phyloP scores from a whole-genome alignment of 305 asterid species.

The Andrographis paniculata region DNA sequence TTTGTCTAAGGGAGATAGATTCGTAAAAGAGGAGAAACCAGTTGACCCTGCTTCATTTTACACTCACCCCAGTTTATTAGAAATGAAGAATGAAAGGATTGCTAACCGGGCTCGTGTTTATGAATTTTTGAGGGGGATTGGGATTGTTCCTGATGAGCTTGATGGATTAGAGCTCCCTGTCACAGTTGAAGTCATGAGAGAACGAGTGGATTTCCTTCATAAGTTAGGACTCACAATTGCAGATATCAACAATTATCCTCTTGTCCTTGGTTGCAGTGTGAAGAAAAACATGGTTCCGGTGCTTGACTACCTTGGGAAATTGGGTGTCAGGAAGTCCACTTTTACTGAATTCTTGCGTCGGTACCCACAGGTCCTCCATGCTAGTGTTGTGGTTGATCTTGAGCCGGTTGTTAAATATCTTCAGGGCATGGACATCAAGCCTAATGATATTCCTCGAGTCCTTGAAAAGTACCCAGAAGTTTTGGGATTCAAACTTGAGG shows the following conservation, averaged over 20 bases:
- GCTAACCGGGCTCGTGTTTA: constrained; percentile 73
- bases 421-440: constrained; percentile 95
- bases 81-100: constrained; percentile 68
- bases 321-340: constrained; percentile 83
- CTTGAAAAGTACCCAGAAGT: constrained; percentile 83
- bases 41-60: constrained; percentile 50
- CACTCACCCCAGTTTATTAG: constrained; percentile 71
- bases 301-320: constrained; percentile 87
- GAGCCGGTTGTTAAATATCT: constrained; percentile 91
- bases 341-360: constrained; percentile 68
- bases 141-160: constrained; percentile 83
- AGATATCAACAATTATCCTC: constrained; percentile 92
- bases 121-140: constrained; percentile 70
- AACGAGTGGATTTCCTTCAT: constrained; percentile 87
- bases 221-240: constrained; percentile 73
- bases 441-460: constrained; percentile 74
- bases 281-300: constrained; percentile 97
- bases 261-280: constrained; percentile 96
- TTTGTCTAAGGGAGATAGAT: constrained; percentile 27
- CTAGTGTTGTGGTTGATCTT: constrained; percentile 92
- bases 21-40: constrained; percentile 28
- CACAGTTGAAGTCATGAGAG: constrained; percentile 86
- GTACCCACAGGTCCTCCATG: constrained; percentile 95
- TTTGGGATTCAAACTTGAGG: constrained; percentile 91
- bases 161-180: constrained; percentile 96